Evolutionary conservation across 768 basidiomycete genomes (phyloP).

Genomic region (Panaeolus papilionaceus): DNA sequence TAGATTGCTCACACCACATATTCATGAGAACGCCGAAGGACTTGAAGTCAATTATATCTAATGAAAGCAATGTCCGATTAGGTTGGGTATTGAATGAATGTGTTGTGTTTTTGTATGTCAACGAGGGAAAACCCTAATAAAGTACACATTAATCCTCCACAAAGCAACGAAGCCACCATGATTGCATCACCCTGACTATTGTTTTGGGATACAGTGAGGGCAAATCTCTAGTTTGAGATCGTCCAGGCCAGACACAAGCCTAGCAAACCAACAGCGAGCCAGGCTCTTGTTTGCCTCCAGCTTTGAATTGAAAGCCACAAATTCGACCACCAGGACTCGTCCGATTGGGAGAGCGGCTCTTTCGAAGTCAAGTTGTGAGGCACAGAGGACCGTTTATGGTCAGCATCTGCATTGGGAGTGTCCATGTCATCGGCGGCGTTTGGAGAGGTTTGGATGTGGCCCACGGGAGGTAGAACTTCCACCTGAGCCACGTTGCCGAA

Average conservation of each 20-base stretch:
- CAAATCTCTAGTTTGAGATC: not conserved
- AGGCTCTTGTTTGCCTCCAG: not conserved
- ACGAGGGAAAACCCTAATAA: not conserved
- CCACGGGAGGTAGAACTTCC: conserved; percentile 52
- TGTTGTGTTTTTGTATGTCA: not conserved
- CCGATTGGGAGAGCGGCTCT: not conserved
- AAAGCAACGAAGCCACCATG: not conserved
- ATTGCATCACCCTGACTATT: not conserved
- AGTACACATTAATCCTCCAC: conserved; percentile 8
- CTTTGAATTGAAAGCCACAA: not conserved
- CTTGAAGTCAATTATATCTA: not conserved
- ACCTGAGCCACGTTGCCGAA: conserved; percentile 89
- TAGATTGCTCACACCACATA: not conserved
- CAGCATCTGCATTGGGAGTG: not conserved
- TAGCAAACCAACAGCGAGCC: not conserved
- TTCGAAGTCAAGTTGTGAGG: not conserved
- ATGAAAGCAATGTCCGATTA: not conserved
- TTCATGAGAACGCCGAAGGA: not conserved
- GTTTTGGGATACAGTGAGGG: not conserved
- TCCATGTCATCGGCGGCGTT: not conserved
- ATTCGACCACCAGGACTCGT: not conserved
- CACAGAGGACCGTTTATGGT: not conserved
- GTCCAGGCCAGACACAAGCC: not conserved
- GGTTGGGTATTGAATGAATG: not conserved
- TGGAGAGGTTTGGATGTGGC: not conserved